phyloP scores from a whole-genome alignment of 78 protist species.

The Protostelium mycophagum region DNA sequence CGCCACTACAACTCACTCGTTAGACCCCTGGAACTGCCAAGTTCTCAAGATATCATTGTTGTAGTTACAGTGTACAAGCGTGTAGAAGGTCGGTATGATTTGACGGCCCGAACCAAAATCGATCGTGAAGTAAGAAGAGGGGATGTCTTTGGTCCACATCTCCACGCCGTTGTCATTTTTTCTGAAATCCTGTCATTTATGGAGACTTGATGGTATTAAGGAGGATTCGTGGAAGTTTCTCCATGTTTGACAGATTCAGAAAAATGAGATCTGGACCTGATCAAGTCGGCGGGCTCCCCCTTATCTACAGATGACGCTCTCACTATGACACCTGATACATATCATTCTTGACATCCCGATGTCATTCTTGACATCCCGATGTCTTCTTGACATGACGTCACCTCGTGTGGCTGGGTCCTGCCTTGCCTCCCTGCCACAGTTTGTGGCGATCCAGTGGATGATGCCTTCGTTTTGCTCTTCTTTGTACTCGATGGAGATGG shows the following conservation, averaged over 20 bases:
- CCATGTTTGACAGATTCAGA: too few species aligned
- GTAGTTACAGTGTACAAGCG: constrained; percentile 63
- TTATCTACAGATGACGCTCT: neutral
- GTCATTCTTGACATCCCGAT: neutral
- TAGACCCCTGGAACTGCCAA: constrained; percentile 72
- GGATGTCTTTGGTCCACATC: constrained; percentile 34
- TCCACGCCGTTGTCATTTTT: neutral
- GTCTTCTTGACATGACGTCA: neutral
- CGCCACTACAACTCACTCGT: constrained; percentile 31
- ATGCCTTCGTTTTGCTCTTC: neutral
- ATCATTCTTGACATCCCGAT: neutral
- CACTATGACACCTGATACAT: neutral
- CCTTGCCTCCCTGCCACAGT: neutral
- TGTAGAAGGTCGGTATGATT: constrained; percentile 49
- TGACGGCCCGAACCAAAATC: constrained; percentile 55
- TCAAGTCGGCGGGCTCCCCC: neutral
- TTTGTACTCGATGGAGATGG: neutral
- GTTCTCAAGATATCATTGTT: constrained; percentile 64
- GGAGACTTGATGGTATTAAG: neutral
- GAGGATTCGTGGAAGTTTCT: neutral
- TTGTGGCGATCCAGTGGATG: neutral
- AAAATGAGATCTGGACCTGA: too few species aligned
- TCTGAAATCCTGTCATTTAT: neutral
- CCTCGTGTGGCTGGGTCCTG: neutral
- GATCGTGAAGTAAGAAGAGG: constrained; percentile 59